Conservation (phyloP, 2,329 filamentous ascomycete species). For the Cytospora chrysosperma region DNA sequence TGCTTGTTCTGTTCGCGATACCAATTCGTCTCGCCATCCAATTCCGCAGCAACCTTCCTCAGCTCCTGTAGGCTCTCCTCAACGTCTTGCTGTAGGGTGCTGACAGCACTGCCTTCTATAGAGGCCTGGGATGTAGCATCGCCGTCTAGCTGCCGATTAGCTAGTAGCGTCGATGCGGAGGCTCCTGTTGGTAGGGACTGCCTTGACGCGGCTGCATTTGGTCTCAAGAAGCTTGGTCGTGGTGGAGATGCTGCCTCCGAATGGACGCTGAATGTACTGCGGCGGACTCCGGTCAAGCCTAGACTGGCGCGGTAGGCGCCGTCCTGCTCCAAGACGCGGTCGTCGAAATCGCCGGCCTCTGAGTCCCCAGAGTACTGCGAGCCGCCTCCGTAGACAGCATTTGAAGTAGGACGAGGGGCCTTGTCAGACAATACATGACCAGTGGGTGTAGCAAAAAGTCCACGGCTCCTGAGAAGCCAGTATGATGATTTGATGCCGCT, state of each 20-base stretch:
- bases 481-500: constrained; percentile 24
- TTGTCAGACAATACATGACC: constrained; percentile 23
- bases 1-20: constrained; percentile 45
- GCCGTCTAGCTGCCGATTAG: constrained; percentile 2
- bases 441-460: constrained; percentile 22
- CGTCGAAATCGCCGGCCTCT: constrained; percentile 19
- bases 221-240: constrained; percentile 12
- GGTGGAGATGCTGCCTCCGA: constrained; percentile 18
- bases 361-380: constrained; percentile 24
- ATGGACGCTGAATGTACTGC: constrained; percentile 16
- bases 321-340: constrained; percentile 23
- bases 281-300: constrained; percentile 19
- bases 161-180: constrained; percentile 12
- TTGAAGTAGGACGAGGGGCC: constrained; percentile 12
- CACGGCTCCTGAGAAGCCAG: constrained; percentile 22
- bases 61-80: constrained; percentile 44
- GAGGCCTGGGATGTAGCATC: constrained; percentile 30
- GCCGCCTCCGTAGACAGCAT: constrained; percentile 6
- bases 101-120: constrained; percentile 49
- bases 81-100: constrained; percentile 31
- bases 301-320: constrained; percentile 21
- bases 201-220: background rate
- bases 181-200: constrained; percentile 20
- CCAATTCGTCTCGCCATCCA: constrained; percentile 49
- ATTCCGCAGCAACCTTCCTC: constrained; percentile 41